Percentiles rank a stretch among this genome's conserved stretches.
These are phyloP conservation scores for Kwoniella europaea DNA, from an alignment of 768 basidiomycete genomes.

Conservation along the genomic window DNA sequence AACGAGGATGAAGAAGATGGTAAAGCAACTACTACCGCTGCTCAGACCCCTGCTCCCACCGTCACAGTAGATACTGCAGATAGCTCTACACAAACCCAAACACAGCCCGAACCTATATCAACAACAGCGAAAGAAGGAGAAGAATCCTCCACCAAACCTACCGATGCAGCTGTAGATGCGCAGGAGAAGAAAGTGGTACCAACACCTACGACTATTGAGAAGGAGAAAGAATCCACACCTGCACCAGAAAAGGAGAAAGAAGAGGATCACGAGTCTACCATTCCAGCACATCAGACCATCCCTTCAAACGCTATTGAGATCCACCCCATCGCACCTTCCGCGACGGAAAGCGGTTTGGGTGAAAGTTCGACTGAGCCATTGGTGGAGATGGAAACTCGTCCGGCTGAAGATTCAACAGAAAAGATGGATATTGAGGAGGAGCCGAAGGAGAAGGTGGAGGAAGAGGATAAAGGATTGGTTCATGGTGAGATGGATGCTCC, in stretches of 20 bases:
- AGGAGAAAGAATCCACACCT: conserved; percentile 1
- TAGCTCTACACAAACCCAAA: neutral
- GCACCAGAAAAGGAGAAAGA: conserved; percentile 6
- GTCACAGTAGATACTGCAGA: neutral
- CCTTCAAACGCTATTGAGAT: conserved; percentile 50
- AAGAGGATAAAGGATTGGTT: conserved; percentile 32
- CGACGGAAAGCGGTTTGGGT: conserved; percentile 37
- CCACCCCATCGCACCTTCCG: conserved; percentile 27
- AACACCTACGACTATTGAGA: neutral
- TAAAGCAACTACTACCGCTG: conserved; percentile 10
- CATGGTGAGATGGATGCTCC: conserved; percentile 41
- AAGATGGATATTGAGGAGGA: conserved; percentile 36
- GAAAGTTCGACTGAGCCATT: conserved; percentile 23
- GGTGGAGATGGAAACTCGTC: conserved; percentile 30
- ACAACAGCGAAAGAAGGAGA: neutral
- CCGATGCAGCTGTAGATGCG: neutral
- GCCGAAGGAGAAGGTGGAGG: conserved; percentile 22
- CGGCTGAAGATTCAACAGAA: conserved; percentile 24
- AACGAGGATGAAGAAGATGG: conserved; percentile 14
- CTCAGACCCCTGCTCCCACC: conserved; percentile 8
- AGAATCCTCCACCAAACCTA: neutral
- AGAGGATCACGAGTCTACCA: conserved; percentile 9
- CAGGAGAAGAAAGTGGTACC: neutral
- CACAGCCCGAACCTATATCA: neutral
- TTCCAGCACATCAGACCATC: conserved; percentile 20